Evolutionary conservation across 805 yeast genomes (phyloP), one percentile per base, ranked within the genome.

Genomic region (Yarrowia phangngaensis): DNA sequence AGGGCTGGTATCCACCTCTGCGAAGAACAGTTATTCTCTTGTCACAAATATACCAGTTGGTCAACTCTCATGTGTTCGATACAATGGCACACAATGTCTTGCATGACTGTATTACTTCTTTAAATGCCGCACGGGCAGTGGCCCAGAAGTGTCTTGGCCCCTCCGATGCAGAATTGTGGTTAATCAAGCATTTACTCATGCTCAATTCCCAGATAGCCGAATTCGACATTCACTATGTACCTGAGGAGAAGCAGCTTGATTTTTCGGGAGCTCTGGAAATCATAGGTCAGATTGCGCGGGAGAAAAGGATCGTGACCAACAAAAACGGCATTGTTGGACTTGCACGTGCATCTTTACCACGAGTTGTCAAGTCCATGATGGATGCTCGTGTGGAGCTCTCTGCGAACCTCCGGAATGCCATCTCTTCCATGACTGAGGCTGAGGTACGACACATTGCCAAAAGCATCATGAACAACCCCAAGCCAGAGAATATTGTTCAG

Each of bases 1-100:
- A 50, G 19, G 60, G 56, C 8, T 73, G 80, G 58, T 87, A 84
- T 61, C 78, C 85, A 11, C 95, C 95, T 1, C 67, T 87, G 35
- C 72, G 76, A 3, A 76, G 76, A 50, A 80, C 95, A 0, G 66
- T 88, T 32, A 74, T 81, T 0, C 65, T 90, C 5, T 67, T 89
- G 22, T 80, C 87, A 24, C 83, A 79, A 60, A 82, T 89, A 16
- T 85, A 86, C 60, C 94, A 85, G 58, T 69, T 88, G 57, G 75
- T 90, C 27, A 81, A 82, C 55, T 79, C 89, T 2, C 41, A 56
- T 9, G 84, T 87, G 2, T 90, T 89, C 66, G 95, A 87, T 61
- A 95, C 86, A 59, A 66, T 89, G 55, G 95, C 96, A 0, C 95
- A 87, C 62, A 78, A 83, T 51, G 80, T 87, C 46, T 84, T 90